Base-by-base conservation (phyloP, 2,329 filamentous ascomycete genomes). In the Cercospora beticola region DNA sequence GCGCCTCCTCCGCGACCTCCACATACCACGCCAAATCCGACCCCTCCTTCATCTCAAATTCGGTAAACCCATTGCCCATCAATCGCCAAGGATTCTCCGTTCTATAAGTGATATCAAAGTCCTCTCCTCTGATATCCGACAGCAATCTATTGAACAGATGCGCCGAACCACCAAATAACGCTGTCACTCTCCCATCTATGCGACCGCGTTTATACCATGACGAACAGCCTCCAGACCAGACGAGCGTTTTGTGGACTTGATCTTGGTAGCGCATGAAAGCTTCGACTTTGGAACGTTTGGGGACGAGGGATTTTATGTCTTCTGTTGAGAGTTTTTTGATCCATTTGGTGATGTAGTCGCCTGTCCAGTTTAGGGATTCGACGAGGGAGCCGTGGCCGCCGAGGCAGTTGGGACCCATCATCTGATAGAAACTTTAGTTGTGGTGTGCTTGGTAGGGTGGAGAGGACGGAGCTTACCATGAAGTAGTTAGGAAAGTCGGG, bases 311-410 rank as follows among this genome's bases (percentile, higher is more conserved):
- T 56, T 56, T 28, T 3, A 56, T 56, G 23, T 56, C 49, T 56
- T 56, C 49, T 12, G 49, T 56, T 14, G 21, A 26, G 23, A 56
- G 23, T 1, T 56, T 56, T 14, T 16, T 6, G 49, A 56, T 56
- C 49, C 49, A 56, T n/a, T 56, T 56, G 1, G 81, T 74, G 31
- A 85, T 78, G 70, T 85, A 83, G 69, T 86, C 84, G 57, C 57
- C 70, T 6, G 63, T 69, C 69, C 69, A 71, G 46, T 62, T 60
- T 2, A 72, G 56, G 16, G 58, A 66, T 46, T 66, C 68, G 14
- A 71, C 46, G 7, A 72, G 30, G 26, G 62, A 67, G n/a, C 69
- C 69, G 40, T 72, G 69, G 23, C 66, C 66, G 10, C 52, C 60
- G 1, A 60, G 61, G 18, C 67, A 69, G 21, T 69, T 71, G 2